A percentile compares a stretch with the other conserved stretches of the same genome.
Evolutionary conservation across 352 stramenopile genomes (phyloP).

Genomic region (Bremia lactucae): DNA sequence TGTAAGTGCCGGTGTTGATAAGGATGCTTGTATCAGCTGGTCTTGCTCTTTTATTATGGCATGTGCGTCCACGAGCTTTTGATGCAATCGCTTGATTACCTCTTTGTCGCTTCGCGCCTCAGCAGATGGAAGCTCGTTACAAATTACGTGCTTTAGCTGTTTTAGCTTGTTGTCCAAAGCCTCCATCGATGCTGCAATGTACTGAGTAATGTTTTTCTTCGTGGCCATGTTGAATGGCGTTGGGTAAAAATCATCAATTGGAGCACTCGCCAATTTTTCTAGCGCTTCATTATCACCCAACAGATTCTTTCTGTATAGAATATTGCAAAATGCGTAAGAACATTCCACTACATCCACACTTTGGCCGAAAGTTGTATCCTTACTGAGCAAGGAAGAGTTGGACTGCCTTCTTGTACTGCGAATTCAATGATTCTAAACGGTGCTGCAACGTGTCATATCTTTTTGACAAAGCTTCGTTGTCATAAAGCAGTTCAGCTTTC

Average conservation of each 20-base stretch:
- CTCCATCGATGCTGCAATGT: slow-evolving; percentile 41
- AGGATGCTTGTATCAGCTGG: slow-evolving; percentile 52
- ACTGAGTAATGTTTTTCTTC: slow-evolving; percentile 42
- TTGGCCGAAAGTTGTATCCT: too few species aligned
- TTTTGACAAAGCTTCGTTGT: slow-evolving; percentile 52
- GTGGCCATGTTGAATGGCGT: slow-evolving; percentile 55
- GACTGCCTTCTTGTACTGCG: slow-evolving; percentile 65
- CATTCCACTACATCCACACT: background rate
- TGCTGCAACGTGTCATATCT: slow-evolving; percentile 48
- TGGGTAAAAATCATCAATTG: slow-evolving; percentile 56
- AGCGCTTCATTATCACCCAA: slow-evolving; percentile 37
- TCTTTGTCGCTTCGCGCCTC: slow-evolving; percentile 25
- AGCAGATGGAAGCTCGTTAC: slow-evolving; percentile 25
- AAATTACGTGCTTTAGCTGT: slow-evolving; percentile 49
- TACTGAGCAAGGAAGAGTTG: slow-evolving; percentile 65
- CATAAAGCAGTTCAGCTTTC: slow-evolving; percentile 45
- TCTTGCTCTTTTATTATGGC: slow-evolving; percentile 59
- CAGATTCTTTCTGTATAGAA: slow-evolving; percentile 27
- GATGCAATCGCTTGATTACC: slow-evolving; percentile 38
- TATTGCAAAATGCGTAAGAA: background rate
- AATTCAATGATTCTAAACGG: slow-evolving; percentile 47
- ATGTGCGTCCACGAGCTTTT: slow-evolving; percentile 57
- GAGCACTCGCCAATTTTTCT: slow-evolving; percentile 32
- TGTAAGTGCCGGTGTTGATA: slow-evolving; percentile 13
- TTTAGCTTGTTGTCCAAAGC: slow-evolving; percentile 35